Evolutionary conservation across 2,329 filamentous ascomycete genomes (phyloP).

Genomic region (Fusarium sterilihyphosum): DNA sequence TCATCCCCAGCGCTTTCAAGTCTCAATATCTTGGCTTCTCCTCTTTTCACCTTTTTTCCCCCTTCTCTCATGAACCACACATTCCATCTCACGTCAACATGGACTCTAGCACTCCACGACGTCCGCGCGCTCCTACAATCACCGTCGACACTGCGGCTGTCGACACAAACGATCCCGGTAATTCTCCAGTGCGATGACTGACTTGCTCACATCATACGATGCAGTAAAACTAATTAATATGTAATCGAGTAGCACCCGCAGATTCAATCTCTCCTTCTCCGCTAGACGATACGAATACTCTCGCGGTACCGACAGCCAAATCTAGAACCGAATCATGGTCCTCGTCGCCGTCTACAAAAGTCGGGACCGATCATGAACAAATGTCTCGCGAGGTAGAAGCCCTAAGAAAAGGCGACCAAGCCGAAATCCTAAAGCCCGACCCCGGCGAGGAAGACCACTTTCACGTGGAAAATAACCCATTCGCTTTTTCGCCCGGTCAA

Average conservation of each 20-base stretch:
- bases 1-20: neutral
- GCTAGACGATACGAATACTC: conserved; percentile 29
- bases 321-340: conserved; percentile 32
- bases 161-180: conserved; percentile 32
- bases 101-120: conserved; percentile 25
- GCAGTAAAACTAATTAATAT: neutral
- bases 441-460: conserved; percentile 78
- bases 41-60: neutral
- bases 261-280: conserved; percentile 30
- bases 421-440: conserved; percentile 68
- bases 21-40: conserved; percentile 22
- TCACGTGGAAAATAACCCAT: conserved; percentile 77
- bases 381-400: conserved; percentile 21
- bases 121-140: conserved; percentile 33
- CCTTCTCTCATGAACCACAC: neutral
- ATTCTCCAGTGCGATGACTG: conserved; percentile 32
- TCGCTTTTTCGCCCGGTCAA: conserved; percentile 83
- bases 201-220: neutral
- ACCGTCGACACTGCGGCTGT: conserved; percentile 35
- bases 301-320: conserved; percentile 23
- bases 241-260: neutral
- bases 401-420: conserved; percentile 31
- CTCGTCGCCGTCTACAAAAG: conserved; percentile 27
- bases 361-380: conserved; percentile 34
- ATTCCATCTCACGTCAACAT: neutral